A percentile compares a stretch with the other conserved stretches of the same genome.
Evolutionary conservation across 1,284 basidiomycete species (phyloP).

Genomic region (Cutaneotrichosporon sp.): DNA sequence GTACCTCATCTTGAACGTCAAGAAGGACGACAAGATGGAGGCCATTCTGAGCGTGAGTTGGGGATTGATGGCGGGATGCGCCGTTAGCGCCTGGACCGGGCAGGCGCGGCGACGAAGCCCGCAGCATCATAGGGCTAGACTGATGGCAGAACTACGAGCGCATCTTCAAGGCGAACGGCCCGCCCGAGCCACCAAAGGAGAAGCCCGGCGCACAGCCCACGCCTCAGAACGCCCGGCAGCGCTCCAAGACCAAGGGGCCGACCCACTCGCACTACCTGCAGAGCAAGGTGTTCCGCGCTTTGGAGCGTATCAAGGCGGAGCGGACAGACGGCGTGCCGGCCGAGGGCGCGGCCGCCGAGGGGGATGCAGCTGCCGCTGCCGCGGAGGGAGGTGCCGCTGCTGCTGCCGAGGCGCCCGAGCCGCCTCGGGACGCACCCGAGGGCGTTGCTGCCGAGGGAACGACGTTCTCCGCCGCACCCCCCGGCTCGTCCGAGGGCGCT

Average conservation of each 20-base stretch:
- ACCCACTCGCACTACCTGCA: conserved; percentile 83
- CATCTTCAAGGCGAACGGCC: conserved; percentile 81
- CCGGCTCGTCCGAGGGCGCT: neutral
- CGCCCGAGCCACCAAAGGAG: conserved; percentile 53
- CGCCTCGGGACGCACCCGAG: neutral
- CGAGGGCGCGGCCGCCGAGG: conserved; percentile 12
- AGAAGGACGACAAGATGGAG: conserved; percentile 67
- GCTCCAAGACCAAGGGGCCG: conserved; percentile 26
- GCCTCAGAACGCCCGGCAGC: conserved; percentile 5
- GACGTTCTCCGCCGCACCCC: neutral
- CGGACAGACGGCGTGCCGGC: conserved; percentile 20
- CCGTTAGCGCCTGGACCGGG: no score
- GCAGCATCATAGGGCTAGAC: no score
- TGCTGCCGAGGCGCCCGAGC: conserved; percentile 9
- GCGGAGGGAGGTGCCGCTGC: conserved; percentile 17
- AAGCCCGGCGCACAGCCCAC: conserved; percentile 41
- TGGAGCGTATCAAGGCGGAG: conserved; percentile 68
- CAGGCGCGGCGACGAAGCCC: no score
- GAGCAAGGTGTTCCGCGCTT: conserved; percentile 90
- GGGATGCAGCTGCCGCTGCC: conserved; percentile 15
- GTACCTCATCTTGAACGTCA: conserved; percentile 84
- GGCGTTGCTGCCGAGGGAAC: neutral
- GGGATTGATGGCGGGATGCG: neutral
- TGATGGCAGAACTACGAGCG: conserved; percentile 76
- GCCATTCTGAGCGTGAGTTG: conserved; percentile 63